Evolutionary conservation across 352 stramenopile genomes (phyloP).

Genomic region (Globisporangium perplexum): DNA sequence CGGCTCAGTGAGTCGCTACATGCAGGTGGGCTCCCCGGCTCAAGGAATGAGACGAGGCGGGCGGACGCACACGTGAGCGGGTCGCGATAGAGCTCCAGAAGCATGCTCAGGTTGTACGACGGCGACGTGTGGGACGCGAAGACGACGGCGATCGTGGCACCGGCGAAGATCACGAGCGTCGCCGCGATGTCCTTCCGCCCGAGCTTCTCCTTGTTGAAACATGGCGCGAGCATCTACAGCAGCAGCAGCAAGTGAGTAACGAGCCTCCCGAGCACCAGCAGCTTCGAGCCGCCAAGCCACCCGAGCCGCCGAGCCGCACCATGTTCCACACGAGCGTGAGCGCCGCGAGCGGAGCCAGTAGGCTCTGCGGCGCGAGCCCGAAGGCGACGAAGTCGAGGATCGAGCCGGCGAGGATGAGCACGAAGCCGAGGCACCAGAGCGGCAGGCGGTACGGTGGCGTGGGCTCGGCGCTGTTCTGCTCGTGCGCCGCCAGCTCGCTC

Average conservation of each 20-base stretch:
- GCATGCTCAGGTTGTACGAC: conserved; percentile 75
- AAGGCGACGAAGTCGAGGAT: conserved; percentile 91
- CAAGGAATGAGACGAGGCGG: too few relatives aligned
- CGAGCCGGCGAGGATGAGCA: conserved; percentile 73
- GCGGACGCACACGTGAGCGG: conserved; percentile 44
- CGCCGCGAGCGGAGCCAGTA: conserved; percentile 81
- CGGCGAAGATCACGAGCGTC: conserved; percentile 80
- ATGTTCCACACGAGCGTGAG: conserved; percentile 93
- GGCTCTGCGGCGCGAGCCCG: conserved; percentile 82
- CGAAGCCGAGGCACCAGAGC: conserved; percentile 80
- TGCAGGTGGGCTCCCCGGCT: too few relatives aligned
- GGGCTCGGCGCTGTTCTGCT: conserved; percentile 33
- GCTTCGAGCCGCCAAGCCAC: too few relatives aligned
- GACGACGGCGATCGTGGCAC: conserved; percentile 76
- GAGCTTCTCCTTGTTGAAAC: conserved; percentile 87
- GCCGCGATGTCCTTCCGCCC: conserved; percentile 70
- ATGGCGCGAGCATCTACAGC: conserved; percentile 65
- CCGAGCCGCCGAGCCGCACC: conserved; percentile 22
- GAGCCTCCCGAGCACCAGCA: not conserved
- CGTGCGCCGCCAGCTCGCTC: conserved; percentile 55
- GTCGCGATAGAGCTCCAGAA: conserved; percentile 75
- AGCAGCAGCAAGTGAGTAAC: not conserved
- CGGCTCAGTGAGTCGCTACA: not conserved
- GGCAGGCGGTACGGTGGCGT: conserved; percentile 70
- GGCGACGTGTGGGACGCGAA: conserved; percentile 82